These are phyloP conservation scores for Cubamyces lactineus DNA, from an alignment of 768 basidiomycete species.

Conservation along the genomic window DNA sequence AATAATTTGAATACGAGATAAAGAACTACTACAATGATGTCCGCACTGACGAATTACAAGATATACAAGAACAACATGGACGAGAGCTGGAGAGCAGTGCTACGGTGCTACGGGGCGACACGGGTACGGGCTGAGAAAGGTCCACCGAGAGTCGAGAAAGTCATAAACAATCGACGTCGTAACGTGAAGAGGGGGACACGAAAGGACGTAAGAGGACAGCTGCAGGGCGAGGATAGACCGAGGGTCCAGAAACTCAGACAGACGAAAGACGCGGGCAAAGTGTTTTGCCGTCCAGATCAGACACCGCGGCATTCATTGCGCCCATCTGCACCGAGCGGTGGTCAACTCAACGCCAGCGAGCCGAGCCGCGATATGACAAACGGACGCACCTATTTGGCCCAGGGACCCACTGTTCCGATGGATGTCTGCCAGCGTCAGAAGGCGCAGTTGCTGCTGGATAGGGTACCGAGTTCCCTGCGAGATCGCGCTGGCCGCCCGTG, in stretches of 20 bases:
- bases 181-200: no score
- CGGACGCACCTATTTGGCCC: constrained; percentile 6
- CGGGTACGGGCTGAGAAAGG: no score
- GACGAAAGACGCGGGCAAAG: background rate
- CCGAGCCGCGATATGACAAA: background rate
- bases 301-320: background rate
- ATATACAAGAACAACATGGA: background rate
- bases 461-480: background rate
- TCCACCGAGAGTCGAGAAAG: no score
- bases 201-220: no score
- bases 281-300: background rate
- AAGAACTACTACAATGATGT: background rate
- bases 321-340: background rate
- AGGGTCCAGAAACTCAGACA: background rate
- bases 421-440: constrained; percentile 1
- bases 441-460: background rate
- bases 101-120: background rate
- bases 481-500: background rate
- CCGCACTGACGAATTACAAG: background rate
- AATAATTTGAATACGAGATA: no score
- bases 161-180: no score
- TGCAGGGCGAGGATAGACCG: no score
- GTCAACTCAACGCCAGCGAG: background rate
- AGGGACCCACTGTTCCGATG: constrained; percentile 14
- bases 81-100: background rate